phyloP scores from a whole-genome alignment of 148 eudicot genomes.

The Cornus controversa region DNA sequence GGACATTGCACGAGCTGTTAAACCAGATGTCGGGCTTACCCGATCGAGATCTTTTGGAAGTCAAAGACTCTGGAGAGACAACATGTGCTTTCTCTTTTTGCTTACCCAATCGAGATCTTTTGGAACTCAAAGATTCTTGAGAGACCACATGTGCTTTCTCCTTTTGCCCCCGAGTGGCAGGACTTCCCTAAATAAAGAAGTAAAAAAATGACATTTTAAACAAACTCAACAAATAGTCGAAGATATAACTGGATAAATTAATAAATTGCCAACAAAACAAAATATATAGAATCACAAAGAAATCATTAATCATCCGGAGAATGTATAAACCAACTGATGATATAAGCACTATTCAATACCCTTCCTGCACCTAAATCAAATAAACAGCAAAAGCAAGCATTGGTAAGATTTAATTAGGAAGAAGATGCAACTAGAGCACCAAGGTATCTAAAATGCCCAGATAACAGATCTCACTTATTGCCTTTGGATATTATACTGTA shows the following conservation, averaged over 20 bases:
- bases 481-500: too few relatives aligned
- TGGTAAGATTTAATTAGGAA: neutral
- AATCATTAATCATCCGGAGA: neutral
- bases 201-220: neutral
- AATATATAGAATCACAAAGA: neutral
- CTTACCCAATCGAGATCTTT: too few relatives aligned
- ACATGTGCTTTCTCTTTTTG: conserved; percentile 13
- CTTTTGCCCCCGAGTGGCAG: conserved; percentile 10
- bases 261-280: neutral
- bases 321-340: neutral
- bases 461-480: neutral
- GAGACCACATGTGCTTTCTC: conserved; percentile 14
- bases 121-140: conserved; percentile 29
- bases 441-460: neutral
- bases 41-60: conserved; percentile 44
- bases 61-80: conserved; percentile 28
- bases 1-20: neutral
- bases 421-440: neutral
- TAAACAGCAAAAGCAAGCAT: neutral
- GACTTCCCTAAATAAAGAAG: conserved; percentile 25
- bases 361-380: neutral
- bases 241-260: neutral
- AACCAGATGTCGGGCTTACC: conserved; percentile 25
- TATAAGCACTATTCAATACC: neutral
- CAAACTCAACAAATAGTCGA: neutral